phyloP scores from a whole-genome alignment of 192 early-diverging fungal genomes.

The Backusella westeae region DNA sequence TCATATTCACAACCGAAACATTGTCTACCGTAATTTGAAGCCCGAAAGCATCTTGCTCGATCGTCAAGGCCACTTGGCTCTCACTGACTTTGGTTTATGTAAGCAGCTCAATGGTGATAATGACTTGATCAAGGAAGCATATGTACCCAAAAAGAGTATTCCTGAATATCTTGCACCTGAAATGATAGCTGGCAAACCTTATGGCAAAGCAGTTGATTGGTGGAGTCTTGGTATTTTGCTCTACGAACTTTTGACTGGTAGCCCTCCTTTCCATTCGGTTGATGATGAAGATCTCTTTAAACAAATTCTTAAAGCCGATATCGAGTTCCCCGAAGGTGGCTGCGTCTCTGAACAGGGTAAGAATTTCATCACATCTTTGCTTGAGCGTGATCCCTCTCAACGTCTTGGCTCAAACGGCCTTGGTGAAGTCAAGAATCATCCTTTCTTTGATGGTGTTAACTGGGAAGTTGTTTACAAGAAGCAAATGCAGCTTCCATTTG shows the following conservation, averaged over 20 bases:
- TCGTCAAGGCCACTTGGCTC: conserved; percentile 64
- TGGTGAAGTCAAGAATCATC: conserved; percentile 72
- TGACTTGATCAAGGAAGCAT: neutral
- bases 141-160: conserved; percentile 30
- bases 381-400: conserved; percentile 54
- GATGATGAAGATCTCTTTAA: conserved; percentile 65
- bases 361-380: conserved; percentile 61
- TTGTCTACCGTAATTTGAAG: conserved; percentile 75
- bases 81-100: conserved; percentile 80
- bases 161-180: conserved; percentile 88
- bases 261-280: conserved; percentile 71
- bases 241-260: conserved; percentile 69
- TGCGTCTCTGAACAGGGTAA: conserved; percentile 58
- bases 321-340: conserved; percentile 53
- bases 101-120: conserved; percentile 48
- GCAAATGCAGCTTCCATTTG: conserved; percentile 51
- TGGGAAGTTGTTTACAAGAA: conserved; percentile 61
- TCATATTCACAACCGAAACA: conserved; percentile 63
- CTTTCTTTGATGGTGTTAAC: conserved; percentile 66
- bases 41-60: conserved; percentile 71
- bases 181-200: conserved; percentile 67
- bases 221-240: conserved; percentile 80
- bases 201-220: conserved; percentile 77
- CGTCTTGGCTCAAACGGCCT: conserved; percentile 63
- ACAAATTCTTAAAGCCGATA: conserved; percentile 60